Evolutionary conservation across 805 yeast genomes (phyloP).

Genomic region (Hanseniaspora nectarophila): DNA sequence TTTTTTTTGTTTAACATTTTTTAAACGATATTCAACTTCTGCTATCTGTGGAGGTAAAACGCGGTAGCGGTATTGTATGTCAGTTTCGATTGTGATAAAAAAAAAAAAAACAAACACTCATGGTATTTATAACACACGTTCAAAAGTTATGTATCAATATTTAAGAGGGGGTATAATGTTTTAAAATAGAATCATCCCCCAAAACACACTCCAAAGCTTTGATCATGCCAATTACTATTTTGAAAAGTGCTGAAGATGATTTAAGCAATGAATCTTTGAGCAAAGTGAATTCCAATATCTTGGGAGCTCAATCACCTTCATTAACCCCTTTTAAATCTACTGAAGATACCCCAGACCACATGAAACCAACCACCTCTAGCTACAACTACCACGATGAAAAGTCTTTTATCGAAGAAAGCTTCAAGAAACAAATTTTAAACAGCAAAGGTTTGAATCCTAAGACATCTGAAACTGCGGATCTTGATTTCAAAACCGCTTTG

Average conservation of each 20-base stretch:
- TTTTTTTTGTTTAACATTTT: no score
- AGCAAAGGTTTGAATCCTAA: background rate
- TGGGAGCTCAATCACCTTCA: background rate
- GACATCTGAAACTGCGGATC: background rate
- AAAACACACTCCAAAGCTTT: no score
- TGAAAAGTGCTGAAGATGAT: background rate
- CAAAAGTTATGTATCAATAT: no score
- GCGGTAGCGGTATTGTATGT: no score
- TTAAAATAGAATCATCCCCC: no score
- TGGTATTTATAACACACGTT: no score
- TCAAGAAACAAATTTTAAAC: slow-evolving; percentile 26
- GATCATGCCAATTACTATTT: slow-evolving; percentile 10
- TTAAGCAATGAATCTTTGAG: slow-evolving; percentile 11
- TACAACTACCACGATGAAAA: slow-evolving; percentile 28
- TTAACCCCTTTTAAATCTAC: background rate
- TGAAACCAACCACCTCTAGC: slow-evolving; percentile 19
- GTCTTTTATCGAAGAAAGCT: slow-evolving; percentile 24
- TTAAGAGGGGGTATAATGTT: no score
- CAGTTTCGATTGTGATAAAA: no score
- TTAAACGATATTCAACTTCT: no score
- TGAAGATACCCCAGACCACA: slow-evolving; percentile 1
- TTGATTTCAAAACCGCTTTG: slow-evolving; percentile 8
- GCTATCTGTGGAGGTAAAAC: no score
- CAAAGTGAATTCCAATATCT: background rate
- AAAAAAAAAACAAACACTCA: no score